Evolutionary conservation across 176 grass and related monocot species (phyloP), one percentile per base, ranked within the genome.

Genomic region (Carex kokanica): DNA sequence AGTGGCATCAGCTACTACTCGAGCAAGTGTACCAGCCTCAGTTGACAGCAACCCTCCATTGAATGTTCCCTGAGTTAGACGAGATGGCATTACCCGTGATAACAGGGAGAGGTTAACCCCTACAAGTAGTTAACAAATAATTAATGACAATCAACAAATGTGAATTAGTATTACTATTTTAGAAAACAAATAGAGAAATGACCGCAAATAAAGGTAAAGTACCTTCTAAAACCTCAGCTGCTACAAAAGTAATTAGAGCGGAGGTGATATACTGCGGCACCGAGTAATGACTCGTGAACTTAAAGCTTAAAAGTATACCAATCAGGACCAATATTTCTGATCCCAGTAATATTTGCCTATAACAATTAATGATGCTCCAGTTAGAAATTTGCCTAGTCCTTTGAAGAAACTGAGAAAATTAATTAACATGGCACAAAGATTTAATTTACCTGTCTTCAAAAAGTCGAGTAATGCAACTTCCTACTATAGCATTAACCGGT

Each of bases 181-280:
- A 53, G 17, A 75, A 16, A 54, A 9, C n/a, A 75, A 52, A 43
- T 43, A 38, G 4, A 5, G 6, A 25, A 74, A 74, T 23, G 20
- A 51, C 10, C 4, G 4, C 54, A 75, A 32, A 64, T 52, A 49
- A 64, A 82, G 31, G 14, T 52, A 25, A 64, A 64, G 14, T 86
- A 97, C 94, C 94, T 97, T 97, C 94, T 3, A 97, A 86, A 4
- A 97, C 94, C 86, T 97, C 91, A 36, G 94, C 84, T 51, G 91
- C 93, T 15, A 97, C 92, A 12, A 97, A 97, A 21, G 94, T 97
- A 75, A 94, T 80, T 60, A 97, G 60, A 57, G 94, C 94, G 1
- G 94, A 97, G 6, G 61, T 74, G 69, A 94, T 90, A 61, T 97
- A 97, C 32, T 97, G 94, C 2, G 86, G 83, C 10, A 92, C 88